A percentile compares a stretch with the other conserved stretches of the same genome.
These are phyloP conservation scores for Trichaptum fuscoviolaceum DNA, from an alignment of 768 basidiomycete genomes.

Conservation along the genomic window DNA sequence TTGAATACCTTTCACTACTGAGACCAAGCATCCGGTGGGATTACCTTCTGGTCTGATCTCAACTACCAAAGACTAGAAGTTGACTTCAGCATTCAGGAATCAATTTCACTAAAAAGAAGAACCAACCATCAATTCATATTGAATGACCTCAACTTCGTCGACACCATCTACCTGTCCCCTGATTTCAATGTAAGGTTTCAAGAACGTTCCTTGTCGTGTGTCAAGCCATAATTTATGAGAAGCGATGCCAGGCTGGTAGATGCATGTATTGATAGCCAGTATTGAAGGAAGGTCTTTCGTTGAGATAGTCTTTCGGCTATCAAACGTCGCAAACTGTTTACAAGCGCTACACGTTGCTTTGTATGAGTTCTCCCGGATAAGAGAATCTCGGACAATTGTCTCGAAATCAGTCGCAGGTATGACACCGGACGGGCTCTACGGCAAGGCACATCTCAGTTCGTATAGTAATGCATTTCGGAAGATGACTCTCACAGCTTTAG, in stretches of 20 bases:
- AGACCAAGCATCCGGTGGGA: constrained; percentile 72
- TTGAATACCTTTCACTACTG: constrained; percentile 72
- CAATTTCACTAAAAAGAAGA: not conserved
- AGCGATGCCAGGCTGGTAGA: constrained; percentile 64
- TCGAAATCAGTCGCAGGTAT: constrained; percentile 47
- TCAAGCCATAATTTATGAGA: constrained; percentile 70
- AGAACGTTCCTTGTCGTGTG: constrained; percentile 47
- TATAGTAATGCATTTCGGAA: not conserved
- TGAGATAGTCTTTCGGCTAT: constrained; percentile 60
- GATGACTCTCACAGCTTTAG: constrained; percentile 57
- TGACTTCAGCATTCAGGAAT: not conserved
- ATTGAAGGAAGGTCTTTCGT: constrained; percentile 72
- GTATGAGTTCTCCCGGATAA: constrained; percentile 77
- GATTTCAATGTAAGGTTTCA: constrained; percentile 52
- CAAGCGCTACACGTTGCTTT: constrained; percentile 85
- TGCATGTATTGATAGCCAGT: constrained; percentile 80
- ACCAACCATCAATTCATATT: constrained; percentile 73
- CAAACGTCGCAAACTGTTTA: constrained; percentile 70
- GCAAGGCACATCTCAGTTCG: not conserved
- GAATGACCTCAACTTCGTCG: constrained; percentile 48
- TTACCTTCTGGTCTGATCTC: constrained; percentile 70
- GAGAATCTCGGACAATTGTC: constrained; percentile 64
- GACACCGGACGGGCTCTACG: constrained; percentile 26
- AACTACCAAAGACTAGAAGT: constrained; percentile 66
- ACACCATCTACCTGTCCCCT: constrained; percentile 54